Base-by-base conservation (phyloP, 352 stramenopile genomes). In the Phytophthora sansomeana region DNA sequence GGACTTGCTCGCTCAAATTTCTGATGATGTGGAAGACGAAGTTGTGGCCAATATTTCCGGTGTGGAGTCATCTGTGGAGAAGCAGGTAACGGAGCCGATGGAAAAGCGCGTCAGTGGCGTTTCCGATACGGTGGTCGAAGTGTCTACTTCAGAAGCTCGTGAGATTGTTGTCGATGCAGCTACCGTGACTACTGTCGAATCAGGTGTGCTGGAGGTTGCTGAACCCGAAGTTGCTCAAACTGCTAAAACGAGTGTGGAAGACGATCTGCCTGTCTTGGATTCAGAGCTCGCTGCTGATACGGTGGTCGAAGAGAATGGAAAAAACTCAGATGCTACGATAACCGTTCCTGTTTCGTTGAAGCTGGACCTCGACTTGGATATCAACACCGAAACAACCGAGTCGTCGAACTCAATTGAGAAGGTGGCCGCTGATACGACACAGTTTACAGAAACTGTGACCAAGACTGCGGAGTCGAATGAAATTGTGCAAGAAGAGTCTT, bases 281-380 rank as follows among this genome's bases (percentile, higher is more conserved):
- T 14, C 29, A 16, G 33, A 55, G 21, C 17, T 14, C 39, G 21
- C 26, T 41, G 21, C 28, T 6, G 32, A 48, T 48, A 47, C 51
- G 6, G 3, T 13, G 32, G 33, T 10, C 14, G 32, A 65, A 47
- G 16, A 1, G 29, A 26, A 8, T 5, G 16, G 60, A 16, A 3
- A 30, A n/a, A 41, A 3, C 48, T 0, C 36, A 36, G 43, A 33
- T 50, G n/a, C 16, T 1, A 35, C 35, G 9, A 44, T 38, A 8
- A 36, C 26, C 41, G 42, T 68, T 32, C 35, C 49, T 44, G 43
- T 64, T 5, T 62, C 61, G 13, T 5, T 57, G 11, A 29, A 71
- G 30, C 48, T 71, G 11, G 61, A 71, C 13, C 42, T 67, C 14
- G 21, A 67, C 10, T 26, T 50, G 11, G 51, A 58, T 16, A 17